Base-by-base conservation (phyloP, 2,329 filamentous ascomycete genomes). In the Trichoderma sp. region DNA sequence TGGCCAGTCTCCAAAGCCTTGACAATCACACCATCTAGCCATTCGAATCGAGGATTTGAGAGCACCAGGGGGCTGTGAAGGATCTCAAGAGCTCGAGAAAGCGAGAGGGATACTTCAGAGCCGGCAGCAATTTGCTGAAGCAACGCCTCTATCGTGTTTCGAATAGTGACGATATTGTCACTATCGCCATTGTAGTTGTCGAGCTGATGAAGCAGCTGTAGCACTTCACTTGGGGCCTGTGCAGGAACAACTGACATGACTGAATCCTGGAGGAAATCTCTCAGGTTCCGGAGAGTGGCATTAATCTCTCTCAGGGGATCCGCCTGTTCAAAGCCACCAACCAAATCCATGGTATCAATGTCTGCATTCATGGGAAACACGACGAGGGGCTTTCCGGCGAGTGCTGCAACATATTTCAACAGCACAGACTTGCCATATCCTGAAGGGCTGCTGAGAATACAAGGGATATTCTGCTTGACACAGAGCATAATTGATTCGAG, bases 291-390 rank as follows among this genome's bases (percentile, higher is more conserved):
- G 32, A 90, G 79, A 14, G 81, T 78, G n/a, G 85, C 84, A 69
- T 92, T 90, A 5, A 93, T 84, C 73, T 92, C 89, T 70, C 95
- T 88, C 66, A 92, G 86, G 26, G 93, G 90, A 79, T 99, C 96
- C 21, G 93, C 91, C 81, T 99, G 96, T 80, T 99, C 96, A 78
- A 97, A 99, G 0, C 96, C 96, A 77, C 96, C 96, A 71, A 99
- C 93, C 71, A 99, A 89, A 81, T 99, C 96, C 90, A 97, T 97
- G 1, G 95, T 95, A 80, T 99, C 96, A 58, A 97, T 93, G 77
- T 99, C 97, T 7, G 95, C 92, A 79, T 97, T 99, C 82, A 99
- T 90, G 0, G 95, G 91, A 76, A 98, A 93, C 18, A 94, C 92
- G 36, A 95, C 88, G 4, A 98, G 84, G 1, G 90, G 86, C 70